Conservation (phyloP, 371 early-diverging fungal species). For the Mortierella sp. region DNA sequence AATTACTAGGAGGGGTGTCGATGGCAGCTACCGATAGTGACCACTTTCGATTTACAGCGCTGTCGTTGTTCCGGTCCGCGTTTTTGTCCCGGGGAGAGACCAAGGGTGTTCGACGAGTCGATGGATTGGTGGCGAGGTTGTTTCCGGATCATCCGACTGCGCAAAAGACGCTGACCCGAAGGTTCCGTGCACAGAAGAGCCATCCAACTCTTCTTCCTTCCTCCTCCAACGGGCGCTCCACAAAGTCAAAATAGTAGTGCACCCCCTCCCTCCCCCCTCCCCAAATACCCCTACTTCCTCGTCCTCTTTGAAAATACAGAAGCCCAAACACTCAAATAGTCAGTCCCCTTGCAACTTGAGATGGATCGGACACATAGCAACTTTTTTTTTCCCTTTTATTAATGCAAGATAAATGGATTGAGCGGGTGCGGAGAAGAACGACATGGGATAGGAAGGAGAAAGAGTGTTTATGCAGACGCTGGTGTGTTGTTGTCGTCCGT, state of each 20-base stretch:
- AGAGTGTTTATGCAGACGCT: constrained; percentile 3
- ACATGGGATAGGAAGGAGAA: background rate
- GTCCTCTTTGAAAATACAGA: background rate
- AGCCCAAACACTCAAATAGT: too few relatives aligned
- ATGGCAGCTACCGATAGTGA: constrained; percentile 26
- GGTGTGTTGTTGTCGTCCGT: constrained; percentile 21
- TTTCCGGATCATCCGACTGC: constrained; percentile 35
- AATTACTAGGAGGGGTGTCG: constrained; percentile 10
- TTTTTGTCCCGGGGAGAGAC: constrained; percentile 34
- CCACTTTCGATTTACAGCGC: constrained; percentile 27
- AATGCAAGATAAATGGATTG: background rate
- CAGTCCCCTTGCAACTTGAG: too few relatives aligned
- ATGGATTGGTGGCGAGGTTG: constrained; percentile 14
- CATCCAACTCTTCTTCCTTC: background rate
- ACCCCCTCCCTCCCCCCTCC: background rate
- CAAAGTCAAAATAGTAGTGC: background rate
- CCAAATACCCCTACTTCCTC: background rate
- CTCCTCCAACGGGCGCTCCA: background rate
- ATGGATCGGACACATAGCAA: too few relatives aligned
- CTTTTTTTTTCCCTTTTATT: background rate
- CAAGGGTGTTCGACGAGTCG: constrained; percentile 28
- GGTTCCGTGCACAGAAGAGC: background rate
- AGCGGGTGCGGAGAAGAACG: background rate
- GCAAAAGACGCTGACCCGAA: background rate
- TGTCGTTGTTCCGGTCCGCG: constrained; percentile 33